Conservation (phyloP, 805 yeast species). For the Limtongia smithiae region DNA sequence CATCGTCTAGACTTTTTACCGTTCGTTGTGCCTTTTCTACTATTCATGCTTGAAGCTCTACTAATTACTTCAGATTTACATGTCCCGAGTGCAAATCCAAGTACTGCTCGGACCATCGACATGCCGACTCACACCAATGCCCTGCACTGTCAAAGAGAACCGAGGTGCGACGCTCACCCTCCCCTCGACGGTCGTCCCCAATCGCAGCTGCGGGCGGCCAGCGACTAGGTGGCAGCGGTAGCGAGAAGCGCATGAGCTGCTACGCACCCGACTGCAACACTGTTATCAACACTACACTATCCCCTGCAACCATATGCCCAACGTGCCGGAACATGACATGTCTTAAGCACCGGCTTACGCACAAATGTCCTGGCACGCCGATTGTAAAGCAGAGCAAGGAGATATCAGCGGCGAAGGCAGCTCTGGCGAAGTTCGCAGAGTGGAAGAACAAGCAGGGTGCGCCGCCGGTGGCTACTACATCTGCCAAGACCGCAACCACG, state of each 20-base stretch:
- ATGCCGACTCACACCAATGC: conserved; percentile 38
- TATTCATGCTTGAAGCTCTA: neutral
- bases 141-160: too few relatives aligned
- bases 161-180: too few relatives aligned
- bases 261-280: conserved; percentile 7
- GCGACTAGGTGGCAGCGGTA: conserved; percentile 34
- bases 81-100: conserved; percentile 49
- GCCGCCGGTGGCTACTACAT: neutral
- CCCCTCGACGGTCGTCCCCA: too few relatives aligned
- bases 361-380: conserved; percentile 25
- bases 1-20: conserved; percentile 57
- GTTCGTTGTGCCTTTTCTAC: conserved; percentile 1
- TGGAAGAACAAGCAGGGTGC: conserved; percentile 25
- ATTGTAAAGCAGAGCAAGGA: neutral
- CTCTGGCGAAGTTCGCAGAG: conserved; percentile 27
- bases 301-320: conserved; percentile 51
- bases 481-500: neutral
- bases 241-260: conserved; percentile 28
- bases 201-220: neutral
- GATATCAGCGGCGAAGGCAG: conserved; percentile 11
- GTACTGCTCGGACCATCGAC: conserved; percentile 52
- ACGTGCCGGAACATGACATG: conserved; percentile 45
- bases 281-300: conserved; percentile 34
- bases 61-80: conserved; percentile 35
- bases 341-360: conserved; percentile 30